Evolutionary conservation across 306 rosid genomes (phyloP).

Genomic region (Elaeagnus macrophylla): DNA sequence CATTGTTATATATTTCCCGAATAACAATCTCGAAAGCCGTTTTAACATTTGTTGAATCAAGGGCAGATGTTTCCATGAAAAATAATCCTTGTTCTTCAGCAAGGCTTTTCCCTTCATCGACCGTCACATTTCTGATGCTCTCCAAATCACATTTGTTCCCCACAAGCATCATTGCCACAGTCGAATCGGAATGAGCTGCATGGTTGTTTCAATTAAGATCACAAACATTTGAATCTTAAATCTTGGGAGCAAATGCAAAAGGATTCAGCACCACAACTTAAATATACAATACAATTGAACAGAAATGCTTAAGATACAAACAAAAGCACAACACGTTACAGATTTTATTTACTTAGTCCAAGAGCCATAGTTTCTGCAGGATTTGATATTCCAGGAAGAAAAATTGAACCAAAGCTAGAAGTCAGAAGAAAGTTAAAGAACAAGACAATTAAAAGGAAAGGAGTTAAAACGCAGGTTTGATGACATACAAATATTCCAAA

Average conservation of each 20-base stretch:
- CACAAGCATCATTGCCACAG: constrained; percentile 61
- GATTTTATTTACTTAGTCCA: no score
- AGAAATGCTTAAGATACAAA: not conserved
- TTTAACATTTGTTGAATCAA: constrained; percentile 57
- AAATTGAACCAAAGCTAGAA: no score
- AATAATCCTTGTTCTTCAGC: constrained; percentile 67
- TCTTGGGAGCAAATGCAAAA: not conserved
- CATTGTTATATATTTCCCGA: constrained; percentile 62
- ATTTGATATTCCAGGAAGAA: no score
- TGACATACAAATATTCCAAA: no score
- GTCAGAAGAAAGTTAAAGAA: no score
- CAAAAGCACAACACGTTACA: no score
- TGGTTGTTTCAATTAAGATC: constrained; percentile 5
- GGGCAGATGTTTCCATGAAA: constrained; percentile 71
- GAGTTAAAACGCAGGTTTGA: no score
- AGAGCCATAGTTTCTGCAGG: no score
- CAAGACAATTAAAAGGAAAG: no score
- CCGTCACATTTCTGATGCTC: constrained; percentile 44
- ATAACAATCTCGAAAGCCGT: constrained; percentile 61
- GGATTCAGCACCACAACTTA: not conserved
- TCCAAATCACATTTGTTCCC: constrained; percentile 21
- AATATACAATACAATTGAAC: not conserved
- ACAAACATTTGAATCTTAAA: not conserved
- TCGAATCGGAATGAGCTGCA: constrained; percentile 72
- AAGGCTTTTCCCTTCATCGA: constrained; percentile 58